Evolutionary conservation across 495 filamentous ascomycete genomes (phyloP).

Genomic region (Aspergillus biplanus): DNA sequence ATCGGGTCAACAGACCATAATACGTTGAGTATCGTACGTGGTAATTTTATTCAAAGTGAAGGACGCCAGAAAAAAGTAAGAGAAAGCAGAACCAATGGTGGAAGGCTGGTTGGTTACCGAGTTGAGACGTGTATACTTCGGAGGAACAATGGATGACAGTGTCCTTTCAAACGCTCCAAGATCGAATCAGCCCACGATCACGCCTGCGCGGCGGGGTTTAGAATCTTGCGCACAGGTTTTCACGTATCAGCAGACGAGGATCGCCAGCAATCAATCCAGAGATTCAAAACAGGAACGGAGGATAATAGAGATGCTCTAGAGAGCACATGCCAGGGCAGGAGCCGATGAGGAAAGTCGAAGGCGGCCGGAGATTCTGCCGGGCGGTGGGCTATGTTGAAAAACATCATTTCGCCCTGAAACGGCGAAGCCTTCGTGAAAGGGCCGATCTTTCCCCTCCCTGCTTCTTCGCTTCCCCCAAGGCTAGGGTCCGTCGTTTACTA

Average conservation of each 20-base stretch:
- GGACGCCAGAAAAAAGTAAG: neutral
- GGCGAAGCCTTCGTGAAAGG: constrained; percentile 7
- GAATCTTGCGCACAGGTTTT: neutral
- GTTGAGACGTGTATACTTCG: neutral
- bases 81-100: neutral
- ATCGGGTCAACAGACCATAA: constrained; percentile 9
- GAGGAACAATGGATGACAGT: constrained; percentile 11
- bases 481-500: neutral
- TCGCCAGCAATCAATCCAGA: neutral
- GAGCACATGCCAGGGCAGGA: neutral
- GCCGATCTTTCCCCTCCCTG: constrained; percentile 6
- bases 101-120: neutral
- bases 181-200: neutral
- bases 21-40: neutral
- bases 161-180: constrained; percentile 12
- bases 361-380: constrained; percentile 28
- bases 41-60: neutral
- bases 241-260: neutral
- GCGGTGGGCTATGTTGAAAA: constrained; percentile 26
- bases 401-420: constrained; percentile 20
- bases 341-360: constrained; percentile 5
- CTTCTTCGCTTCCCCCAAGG: neutral
- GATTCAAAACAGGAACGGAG: neutral
- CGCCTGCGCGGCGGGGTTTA: neutral
- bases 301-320: neutral